Conservation (phyloP, 78 protist genomes). For the Dictyostelium capitatum region DNA sequence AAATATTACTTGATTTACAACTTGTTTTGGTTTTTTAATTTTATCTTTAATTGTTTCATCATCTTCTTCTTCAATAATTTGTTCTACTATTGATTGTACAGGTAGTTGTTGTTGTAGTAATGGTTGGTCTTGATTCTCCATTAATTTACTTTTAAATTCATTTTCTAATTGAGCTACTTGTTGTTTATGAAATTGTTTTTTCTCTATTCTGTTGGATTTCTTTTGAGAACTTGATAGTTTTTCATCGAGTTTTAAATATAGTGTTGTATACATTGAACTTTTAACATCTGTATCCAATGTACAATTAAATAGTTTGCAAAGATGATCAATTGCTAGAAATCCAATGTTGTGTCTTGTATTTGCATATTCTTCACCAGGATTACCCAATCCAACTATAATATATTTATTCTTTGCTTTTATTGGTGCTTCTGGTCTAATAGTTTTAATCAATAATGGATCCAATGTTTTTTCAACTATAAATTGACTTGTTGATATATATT, state of each 20-base stretch:
- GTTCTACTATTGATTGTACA: neutral
- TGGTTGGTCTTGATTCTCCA: neutral
- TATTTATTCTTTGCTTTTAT: conserved; percentile 53
- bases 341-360: conserved; percentile 83
- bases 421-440: neutral
- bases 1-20: conserved; percentile 20
- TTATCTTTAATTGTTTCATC: neutral
- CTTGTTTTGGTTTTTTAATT: conserved; percentile 9
- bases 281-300: neutral
- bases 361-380: conserved; percentile 65
- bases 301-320: conserved; percentile 14
- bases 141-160: neutral
- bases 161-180: neutral
- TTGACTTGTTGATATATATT: conserved; percentile 4
- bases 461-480: conserved; percentile 7
- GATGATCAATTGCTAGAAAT: conserved; percentile 52
- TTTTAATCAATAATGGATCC: neutral
- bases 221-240: neutral
- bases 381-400: conserved; percentile 75
- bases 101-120: neutral
- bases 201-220: neutral
- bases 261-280: neutral
- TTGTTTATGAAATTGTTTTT: neutral
- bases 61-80: neutral
- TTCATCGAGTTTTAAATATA: conserved; percentile 33